Base-by-base conservation (phyloP, 345 rosid species). In the Populus alba region DNA sequence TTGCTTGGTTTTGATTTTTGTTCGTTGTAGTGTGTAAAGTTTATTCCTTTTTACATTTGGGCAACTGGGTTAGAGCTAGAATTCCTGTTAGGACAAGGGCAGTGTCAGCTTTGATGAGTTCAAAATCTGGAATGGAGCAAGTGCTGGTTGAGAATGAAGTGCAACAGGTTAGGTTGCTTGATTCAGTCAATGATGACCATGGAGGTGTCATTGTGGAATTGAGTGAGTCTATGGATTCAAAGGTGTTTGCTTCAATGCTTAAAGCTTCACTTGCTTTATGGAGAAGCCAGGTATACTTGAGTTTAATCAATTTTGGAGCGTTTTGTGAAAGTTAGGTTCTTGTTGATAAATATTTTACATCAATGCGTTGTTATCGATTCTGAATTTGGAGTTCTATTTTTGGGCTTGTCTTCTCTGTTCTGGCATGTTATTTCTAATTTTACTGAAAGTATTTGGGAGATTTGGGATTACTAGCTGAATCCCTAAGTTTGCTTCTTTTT, bases 181-280 rank as follows among this genome's bases (percentile, higher is more conserved):
- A 83, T 70, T 87, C 82, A 20, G 55, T 83, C 37, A 74, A 91
- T 67, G 98, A 95, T 85, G 89, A 84, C 22, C 88, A 91, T 82
- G 97, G 91, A 59, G 99, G 99, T 35, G 95, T 93, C 15, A 76
- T 88, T 41, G 85, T 90, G 23, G 93, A 91, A 67, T 73, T 95
- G 81, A 87, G 66, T 16, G 88, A 87, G 49, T 88, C 89, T 45
- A 86, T 92, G 88, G 90, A 91, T 63, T 79, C 90, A 33, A 74
- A 68, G 55, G 70, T 79, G 75, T 93, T 95, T 88, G 82, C 89
- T 11, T 70, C 87, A 0, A 66, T 84, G 82, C 97, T 95, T 41
- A 82, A 82, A 77, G 83, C 91, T 57, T 92, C 95, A 39, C 79
- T 93, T 59, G 63, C 86, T 31, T 75, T 71, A 55, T 95, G 99